A percentile compares a stretch with the other conserved stretches of the same genome.
These are phyloP conservation scores for Kodamaea kaohsiungensis DNA, from an alignment of 805 yeast species.

Conservation along the genomic window DNA sequence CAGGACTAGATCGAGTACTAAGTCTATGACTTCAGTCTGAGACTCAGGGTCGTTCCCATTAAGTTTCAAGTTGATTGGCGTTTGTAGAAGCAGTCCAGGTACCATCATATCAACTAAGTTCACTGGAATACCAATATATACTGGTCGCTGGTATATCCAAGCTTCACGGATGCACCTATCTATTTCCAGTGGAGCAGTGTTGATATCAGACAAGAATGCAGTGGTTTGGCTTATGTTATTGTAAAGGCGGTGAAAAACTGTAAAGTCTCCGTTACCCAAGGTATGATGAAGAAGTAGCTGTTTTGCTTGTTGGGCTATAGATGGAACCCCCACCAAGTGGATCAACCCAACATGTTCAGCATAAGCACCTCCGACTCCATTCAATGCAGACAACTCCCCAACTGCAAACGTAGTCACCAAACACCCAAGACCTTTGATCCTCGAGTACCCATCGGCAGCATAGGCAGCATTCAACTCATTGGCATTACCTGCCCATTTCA, in stretches of 20 bases:
- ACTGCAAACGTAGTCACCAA: conserved; percentile 19
- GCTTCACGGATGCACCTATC: conserved; percentile 19
- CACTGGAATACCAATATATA: conserved; percentile 18
- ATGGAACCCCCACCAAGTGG: conserved; percentile 18
- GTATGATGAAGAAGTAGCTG: conserved; percentile 19
- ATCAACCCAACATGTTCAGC: conserved; percentile 19
- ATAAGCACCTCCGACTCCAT: conserved; percentile 18
- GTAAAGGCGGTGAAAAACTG: conserved; percentile 16
- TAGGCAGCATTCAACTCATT: conserved; percentile 88
- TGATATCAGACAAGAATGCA: conserved; percentile 13
- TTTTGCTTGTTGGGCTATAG: conserved; percentile 14
- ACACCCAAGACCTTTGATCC: conserved; percentile 51
- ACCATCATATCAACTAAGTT: conserved; percentile 17
- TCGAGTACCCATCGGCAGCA: conserved; percentile 86
- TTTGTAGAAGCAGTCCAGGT: conserved; percentile 11
- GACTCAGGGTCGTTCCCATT: conserved; percentile 15
- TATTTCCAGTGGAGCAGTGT: conserved; percentile 14
- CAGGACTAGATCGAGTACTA: conserved; percentile 6
- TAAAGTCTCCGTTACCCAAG: conserved; percentile 19
- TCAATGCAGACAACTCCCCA: conserved; percentile 17
- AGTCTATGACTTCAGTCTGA: conserved; percentile 15
- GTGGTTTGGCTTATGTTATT: conserved; percentile 13
- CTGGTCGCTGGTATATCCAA: conserved; percentile 18
- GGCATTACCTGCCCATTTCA: conserved; percentile 90
- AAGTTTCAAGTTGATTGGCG: conserved; percentile 14